Base-by-base conservation (phyloP, 345 rosid species). In the Gossypium herbaceum region DNA sequence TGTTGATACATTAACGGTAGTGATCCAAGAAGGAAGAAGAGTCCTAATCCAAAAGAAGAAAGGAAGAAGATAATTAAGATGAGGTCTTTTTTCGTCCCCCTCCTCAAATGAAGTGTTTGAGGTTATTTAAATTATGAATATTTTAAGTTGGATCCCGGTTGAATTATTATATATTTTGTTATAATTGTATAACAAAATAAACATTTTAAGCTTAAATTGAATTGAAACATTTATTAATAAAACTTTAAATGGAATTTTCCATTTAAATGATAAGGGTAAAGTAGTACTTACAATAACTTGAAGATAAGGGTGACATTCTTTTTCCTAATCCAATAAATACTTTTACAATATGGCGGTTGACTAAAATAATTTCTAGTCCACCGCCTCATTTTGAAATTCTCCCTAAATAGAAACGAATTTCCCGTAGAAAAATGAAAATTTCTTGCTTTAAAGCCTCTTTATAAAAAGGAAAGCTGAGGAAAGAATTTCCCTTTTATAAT, bases 391-490 rank as follows among this genome's bases (percentile, higher is more conserved):
- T 24, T 22, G 63, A 10, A 24, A 59, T 24, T 59, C 34, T 25
- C 64, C 34, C 17, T 13, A 59, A 70, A 70, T 17, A 29, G 45
- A 48, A 50, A 29, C 70, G 76, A 73, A 62, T 62, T 73, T 62
- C 19, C 70, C 70, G 19, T 15, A 17, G 69, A 55, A 57, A 5
- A 64, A n/a, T 39, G 72, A 68, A 13, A 17, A 34, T 68, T 68
- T 47, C 56, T 68, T 24, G 72, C 41, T 48, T 68, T 13, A 13
- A 68, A 68, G 55, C 34, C 34, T 45, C 55, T 44, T 45, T 73
- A 57, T 22, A 27, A 50, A 50, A 61, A n/a, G 10, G 69, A 60
- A 51, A 22, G 78, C 67, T 39, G 65, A 20, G 2, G 3, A 13
- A 19, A 17, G 76, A 61, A 48, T 73, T 73, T 11, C 12, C 29